Conservation (phyloP, 2,329 filamentous ascomycete species). For the Amylocarpus encephaloides region DNA sequence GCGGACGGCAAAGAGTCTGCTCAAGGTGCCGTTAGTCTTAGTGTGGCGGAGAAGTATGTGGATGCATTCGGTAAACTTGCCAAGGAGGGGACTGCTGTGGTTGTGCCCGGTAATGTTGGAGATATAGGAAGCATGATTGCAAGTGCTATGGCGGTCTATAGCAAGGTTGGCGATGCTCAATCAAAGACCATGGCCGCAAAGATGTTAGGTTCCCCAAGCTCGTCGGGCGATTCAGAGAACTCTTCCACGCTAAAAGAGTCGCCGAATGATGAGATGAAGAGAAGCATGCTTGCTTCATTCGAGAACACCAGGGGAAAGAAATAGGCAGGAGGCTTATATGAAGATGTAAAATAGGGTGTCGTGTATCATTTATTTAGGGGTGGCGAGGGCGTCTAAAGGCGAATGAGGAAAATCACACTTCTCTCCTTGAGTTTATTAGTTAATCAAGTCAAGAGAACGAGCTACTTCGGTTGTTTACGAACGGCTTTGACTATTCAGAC, state of each 20-base stretch:
- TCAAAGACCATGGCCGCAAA: constrained; percentile 57
- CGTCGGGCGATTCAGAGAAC: constrained; percentile 19
- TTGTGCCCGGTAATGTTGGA: constrained; percentile 94
- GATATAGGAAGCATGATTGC: constrained; percentile 97
- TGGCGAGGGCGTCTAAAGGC: constrained; percentile 8
- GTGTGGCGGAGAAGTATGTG: constrained; percentile 95
- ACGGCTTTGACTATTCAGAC: too few relatives aligned
- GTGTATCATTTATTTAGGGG: constrained; percentile 9
- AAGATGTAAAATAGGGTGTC: constrained; percentile 17
- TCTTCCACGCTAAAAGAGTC: constrained; percentile 22
- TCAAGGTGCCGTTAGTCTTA: constrained; percentile 77
- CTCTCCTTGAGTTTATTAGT: constrained; percentile 5
- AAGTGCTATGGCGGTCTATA: constrained; percentile 89
- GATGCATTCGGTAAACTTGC: constrained; percentile 89
- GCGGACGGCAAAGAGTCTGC: constrained; percentile 66
- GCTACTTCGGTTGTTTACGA: too few relatives aligned
- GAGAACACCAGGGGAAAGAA: constrained; percentile 33
- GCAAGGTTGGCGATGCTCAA: constrained; percentile 81
- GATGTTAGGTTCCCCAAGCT: constrained; percentile 37
- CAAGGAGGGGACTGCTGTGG: constrained; percentile 90
- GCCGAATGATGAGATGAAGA: constrained; percentile 37
- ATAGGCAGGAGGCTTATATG: constrained; percentile 9
- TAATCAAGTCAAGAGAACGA: neutral
- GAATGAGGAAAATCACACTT: neutral
- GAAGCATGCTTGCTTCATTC: constrained; percentile 43